Evolutionary conservation across 1,139 yeast species (phyloP), one percentile per base, ranked within the genome.

Genomic region (Magnusiomyces magnusii): DNA sequence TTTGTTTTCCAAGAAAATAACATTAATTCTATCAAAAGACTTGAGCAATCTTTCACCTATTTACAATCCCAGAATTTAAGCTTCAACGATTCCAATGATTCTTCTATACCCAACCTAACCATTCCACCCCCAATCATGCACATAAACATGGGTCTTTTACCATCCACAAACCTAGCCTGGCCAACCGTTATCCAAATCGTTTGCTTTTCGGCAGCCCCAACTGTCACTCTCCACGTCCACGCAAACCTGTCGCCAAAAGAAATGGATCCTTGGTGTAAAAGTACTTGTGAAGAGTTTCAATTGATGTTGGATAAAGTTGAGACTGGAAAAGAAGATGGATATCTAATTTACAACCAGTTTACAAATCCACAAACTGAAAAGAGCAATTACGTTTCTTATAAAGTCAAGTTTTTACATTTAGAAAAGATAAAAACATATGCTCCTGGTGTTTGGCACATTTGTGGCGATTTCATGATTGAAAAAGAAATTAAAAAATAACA

Each of bases 371-470:
- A 19, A 62, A 60, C 2, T 59, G 64, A 21, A 9, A 34, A 17
- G 1, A 31, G 39, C n/a, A 28, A 47, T 27, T 27, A 52, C 49
- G 24, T 55, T 2, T n/a, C 17, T 15, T 15, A 58, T 63, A n/a
- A 53, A 27, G 56, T 62, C 19, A 21, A 51, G 54, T 65, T 60
- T 41, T n/a, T 65, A 1, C 79, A 79, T 61, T 62, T 81, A 1
- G 87, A 85, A 61, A 81, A 76, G 64, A 87, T 90, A 58, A 89
- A 89, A 73, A 87, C 93, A 0, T 90, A 85, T 76, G 95, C 96
- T 0, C 96, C 96, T 0, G 95, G 86, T 56, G 82, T 89, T 1
- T 86, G 89, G 86, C 97, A 89, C 66, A 74, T 86, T 3, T 88
- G 87, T 41, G 78, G 82, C 2, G 95, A 87, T 64, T 73, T 70